These are phyloP conservation scores for Aspergillus incahuasiensis DNA, from an alignment of 495 filamentous ascomycete species.

Conservation along the genomic window DNA sequence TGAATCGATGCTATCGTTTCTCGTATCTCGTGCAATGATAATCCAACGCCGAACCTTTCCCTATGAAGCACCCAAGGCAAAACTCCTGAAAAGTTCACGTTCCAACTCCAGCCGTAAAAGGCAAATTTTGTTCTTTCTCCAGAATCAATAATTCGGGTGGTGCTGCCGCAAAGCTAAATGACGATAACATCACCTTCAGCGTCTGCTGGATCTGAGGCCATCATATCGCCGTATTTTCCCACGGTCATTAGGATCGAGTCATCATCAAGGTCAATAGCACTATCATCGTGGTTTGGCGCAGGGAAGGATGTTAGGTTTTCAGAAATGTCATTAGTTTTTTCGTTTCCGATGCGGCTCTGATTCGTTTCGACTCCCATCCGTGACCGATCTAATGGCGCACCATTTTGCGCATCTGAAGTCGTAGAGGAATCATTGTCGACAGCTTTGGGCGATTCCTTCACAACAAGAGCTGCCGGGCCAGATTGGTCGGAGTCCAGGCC, in stretches of 20 bases:
- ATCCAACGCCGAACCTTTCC: constrained; percentile 32
- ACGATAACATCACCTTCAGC: constrained; percentile 48
- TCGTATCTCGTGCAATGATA: constrained; percentile 38
- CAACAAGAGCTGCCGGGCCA: constrained; percentile 20
- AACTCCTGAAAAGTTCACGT: constrained; percentile 21
- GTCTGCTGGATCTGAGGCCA: constrained; percentile 46
- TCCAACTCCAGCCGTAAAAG: constrained; percentile 25
- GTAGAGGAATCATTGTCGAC: constrained; percentile 14
- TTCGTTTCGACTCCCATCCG: constrained; percentile 15
- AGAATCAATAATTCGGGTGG: constrained; percentile 8
- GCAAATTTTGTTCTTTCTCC: constrained; percentile 18
- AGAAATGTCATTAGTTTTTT: constrained; percentile 23
- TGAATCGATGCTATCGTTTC: constrained; percentile 31
- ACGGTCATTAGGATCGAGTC: constrained; percentile 45
- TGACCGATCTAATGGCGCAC: constrained; percentile 10
- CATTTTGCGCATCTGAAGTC: constrained; percentile 12
- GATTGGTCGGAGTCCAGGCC: constrained; percentile 29
- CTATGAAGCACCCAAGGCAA: constrained; percentile 19
- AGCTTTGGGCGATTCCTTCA: constrained; percentile 19
- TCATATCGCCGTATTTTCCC: constrained; percentile 48
- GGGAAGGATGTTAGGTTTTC: constrained; percentile 32
- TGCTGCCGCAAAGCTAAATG: constrained; percentile 30
- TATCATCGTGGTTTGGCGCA: constrained; percentile 42
- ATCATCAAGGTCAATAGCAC: constrained; percentile 45
- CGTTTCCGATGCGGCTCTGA: constrained; percentile 11